A percentile compares a stretch with the other conserved stretches of the same genome.
These are phyloP conservation scores for Colletotrichum musicola DNA, from an alignment of 2,329 filamentous ascomycete species.

Conservation along the genomic window DNA sequence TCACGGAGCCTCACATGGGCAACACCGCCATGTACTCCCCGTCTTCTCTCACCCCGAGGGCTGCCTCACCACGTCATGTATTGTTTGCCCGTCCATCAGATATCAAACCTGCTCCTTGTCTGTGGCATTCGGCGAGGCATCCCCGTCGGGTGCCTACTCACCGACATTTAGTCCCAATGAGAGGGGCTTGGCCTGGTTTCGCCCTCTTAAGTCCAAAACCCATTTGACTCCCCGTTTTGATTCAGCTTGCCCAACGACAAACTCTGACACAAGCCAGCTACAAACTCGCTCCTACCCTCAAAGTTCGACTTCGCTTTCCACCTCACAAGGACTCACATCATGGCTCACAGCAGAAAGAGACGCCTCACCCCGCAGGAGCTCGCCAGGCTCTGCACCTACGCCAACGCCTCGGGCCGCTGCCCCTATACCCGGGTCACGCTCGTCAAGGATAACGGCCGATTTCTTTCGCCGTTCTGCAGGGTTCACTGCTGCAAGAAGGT, in stretches of 20 bases:
- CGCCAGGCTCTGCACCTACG: constrained; percentile 32
- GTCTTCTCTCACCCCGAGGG: not conserved
- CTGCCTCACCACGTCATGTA: constrained; percentile 11
- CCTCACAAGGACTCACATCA: not conserved
- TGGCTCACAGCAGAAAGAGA: constrained; percentile 23
- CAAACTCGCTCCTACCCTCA: not conserved
- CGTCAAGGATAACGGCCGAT: constrained; percentile 25
- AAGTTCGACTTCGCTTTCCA: no score
- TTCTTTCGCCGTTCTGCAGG: constrained; percentile 30
- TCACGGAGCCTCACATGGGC: constrained; percentile 14
- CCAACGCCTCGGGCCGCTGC: constrained; percentile 28
- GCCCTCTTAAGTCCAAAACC: not conserved
- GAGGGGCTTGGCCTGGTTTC: not conserved
- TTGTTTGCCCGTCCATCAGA: constrained; percentile 10
- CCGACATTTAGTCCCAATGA: constrained; percentile 16
- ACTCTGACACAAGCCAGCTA: not conserved
- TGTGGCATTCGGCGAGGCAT: not conserved
- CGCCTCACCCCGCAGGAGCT: constrained; percentile 28
- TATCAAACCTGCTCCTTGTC: not conserved
- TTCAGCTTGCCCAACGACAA: not conserved
- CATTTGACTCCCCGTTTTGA: not conserved
- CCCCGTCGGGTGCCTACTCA: constrained; percentile 20
- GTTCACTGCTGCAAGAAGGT: constrained; percentile 40
- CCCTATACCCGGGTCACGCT: constrained; percentile 25
- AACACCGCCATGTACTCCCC: not conserved